Evolutionary conservation across 1,139 yeast species (phyloP), one percentile per base, ranked within the genome.

Genomic region (Debaryomycetaceae sp.): DNA sequence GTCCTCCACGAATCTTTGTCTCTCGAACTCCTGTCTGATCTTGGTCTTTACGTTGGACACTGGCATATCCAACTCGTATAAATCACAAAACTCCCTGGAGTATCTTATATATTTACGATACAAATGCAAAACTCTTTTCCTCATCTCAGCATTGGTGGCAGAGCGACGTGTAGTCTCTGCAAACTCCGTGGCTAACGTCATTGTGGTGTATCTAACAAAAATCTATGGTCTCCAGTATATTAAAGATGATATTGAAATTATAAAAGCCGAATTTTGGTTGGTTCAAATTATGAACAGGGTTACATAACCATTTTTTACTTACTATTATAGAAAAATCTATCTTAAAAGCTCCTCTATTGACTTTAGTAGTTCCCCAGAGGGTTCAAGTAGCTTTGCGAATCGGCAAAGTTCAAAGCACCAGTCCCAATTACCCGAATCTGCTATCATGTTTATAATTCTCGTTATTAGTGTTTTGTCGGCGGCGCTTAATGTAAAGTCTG

Each of bases 1-100:
- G 60, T 85, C 89, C 48, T 70, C 68, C 42, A 87, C 87, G 60
- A 75, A 86, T 61, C 96, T 77, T 59, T 88, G 83, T 71, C 95
- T 65, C 69, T 88, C 96, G 57, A 88, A 88, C 65, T 88, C 95
- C 65, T 87, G 95, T 76, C 96, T 83, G 53, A 88, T 78, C 67
- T 85, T 87, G 48, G 96, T 86, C 65, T 88, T 83, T 49, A 87
- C 84, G 51, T 79, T 78, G 37, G 93, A 81, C n/a, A 86, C 83
- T 38, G 96, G 95, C 75, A 84, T 79, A 65, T 87, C 90, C 64
- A 87, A 75, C 67, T 86, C 93, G 66, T 88, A 88, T 59, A 81
- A 68, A 66, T 82, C 81, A 55, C 82, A 79, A 59, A 83, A 75
- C 53, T 80, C 84, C 49, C 78, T 69, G 47, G 85, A 80, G 66